A percentile compares a stretch with the other conserved stretches of the same genome.
phyloP scores from a whole-genome alignment of 2,329 filamentous ascomycete species.

The Erysiphe neolycopersici region DNA sequence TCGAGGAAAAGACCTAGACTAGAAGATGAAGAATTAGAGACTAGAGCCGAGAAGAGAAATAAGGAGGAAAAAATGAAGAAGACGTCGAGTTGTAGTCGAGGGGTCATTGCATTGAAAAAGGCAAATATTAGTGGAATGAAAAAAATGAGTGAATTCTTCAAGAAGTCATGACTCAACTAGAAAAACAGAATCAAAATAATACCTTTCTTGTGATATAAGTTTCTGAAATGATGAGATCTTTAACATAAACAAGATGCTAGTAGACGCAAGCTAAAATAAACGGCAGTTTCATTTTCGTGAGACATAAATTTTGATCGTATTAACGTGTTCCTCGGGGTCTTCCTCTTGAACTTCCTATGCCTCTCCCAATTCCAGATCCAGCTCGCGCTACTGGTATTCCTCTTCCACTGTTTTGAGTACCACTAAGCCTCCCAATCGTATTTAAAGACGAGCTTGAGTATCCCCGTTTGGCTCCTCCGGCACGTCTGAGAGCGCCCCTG shows the following conservation, averaged over 20 bases:
- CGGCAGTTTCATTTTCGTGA: no score
- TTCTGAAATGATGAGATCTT: no score
- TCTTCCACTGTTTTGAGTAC: slow-evolving; percentile 3
- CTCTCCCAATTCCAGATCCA: slow-evolving; percentile 20
- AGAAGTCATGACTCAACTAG: slow-evolving; percentile 23
- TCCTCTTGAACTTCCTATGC: slow-evolving; percentile 23
- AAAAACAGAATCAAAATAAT: no score
- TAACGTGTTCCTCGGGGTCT: slow-evolving; percentile 23
- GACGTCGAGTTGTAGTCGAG: slow-evolving; percentile 45
- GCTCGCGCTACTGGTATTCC: slow-evolving; percentile 14
- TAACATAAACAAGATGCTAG: no score
- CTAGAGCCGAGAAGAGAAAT: slow-evolving; percentile 50
- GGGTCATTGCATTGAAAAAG: slow-evolving; percentile 60
- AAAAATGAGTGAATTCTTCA: slow-evolving; percentile 89
- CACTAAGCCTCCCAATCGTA: slow-evolving; percentile 2
- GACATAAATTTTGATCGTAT: background rate
- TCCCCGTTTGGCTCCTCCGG: slow-evolving; percentile 7
- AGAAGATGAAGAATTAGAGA: slow-evolving; percentile 33
- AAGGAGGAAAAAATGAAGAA: slow-evolving; percentile 76
- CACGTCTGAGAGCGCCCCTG: slow-evolving; percentile 10
- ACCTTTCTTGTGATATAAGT: no score
- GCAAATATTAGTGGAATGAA: slow-evolving; percentile 84
- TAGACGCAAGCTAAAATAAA: no score
- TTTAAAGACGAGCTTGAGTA: slow-evolving; percentile 7
- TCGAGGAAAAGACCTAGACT: slow-evolving; percentile 39